phyloP scores from a whole-genome alignment of 371 early-diverging fungal species.

The Sporodiniella umbellata region DNA sequence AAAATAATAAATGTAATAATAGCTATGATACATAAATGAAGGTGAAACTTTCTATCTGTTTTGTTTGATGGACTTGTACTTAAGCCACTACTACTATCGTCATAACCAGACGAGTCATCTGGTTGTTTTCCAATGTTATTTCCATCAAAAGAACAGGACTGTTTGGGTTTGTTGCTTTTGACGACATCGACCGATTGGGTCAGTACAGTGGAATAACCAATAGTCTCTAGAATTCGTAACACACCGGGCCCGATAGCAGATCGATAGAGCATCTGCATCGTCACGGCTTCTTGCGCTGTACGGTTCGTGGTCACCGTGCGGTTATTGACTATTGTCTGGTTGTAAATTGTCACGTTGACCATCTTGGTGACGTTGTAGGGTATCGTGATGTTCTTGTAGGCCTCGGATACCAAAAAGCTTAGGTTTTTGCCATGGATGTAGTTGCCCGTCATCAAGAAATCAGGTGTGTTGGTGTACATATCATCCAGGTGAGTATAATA shows the following conservation, averaged over 20 bases:
- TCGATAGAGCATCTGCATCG: constrained; percentile 4
- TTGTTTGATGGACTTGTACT: not conserved
- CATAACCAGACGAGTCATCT: not conserved
- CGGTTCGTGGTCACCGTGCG: constrained; percentile 8
- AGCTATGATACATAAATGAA: not conserved
- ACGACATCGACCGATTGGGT: constrained; percentile 12
- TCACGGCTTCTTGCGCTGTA: not conserved
- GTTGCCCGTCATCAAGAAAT: constrained; percentile 21
- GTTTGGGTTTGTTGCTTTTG: constrained; percentile 10
- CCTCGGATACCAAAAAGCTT: constrained; percentile 8
- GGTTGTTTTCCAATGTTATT: constrained; percentile 2
- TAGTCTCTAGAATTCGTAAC: constrained; percentile 29
- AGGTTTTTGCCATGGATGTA: constrained; percentile 15
- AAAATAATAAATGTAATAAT: not conserved
- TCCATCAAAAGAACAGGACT: constrained; percentile 1
- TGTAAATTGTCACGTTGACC: constrained; percentile 2
- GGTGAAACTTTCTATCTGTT: not conserved
- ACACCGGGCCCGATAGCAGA: constrained; percentile 37
- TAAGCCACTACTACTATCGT: not conserved
- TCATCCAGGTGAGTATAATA: constrained; percentile 21
- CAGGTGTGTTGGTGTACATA: constrained; percentile 14
- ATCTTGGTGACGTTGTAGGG: constrained; percentile 7
- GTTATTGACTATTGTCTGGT: constrained; percentile 8
- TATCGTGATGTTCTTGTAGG: constrained; percentile 12
- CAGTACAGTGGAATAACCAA: constrained; percentile 35